Base-by-base conservation (phyloP, 192 early-diverging fungal species). In the Cladochytrium replicatum region DNA sequence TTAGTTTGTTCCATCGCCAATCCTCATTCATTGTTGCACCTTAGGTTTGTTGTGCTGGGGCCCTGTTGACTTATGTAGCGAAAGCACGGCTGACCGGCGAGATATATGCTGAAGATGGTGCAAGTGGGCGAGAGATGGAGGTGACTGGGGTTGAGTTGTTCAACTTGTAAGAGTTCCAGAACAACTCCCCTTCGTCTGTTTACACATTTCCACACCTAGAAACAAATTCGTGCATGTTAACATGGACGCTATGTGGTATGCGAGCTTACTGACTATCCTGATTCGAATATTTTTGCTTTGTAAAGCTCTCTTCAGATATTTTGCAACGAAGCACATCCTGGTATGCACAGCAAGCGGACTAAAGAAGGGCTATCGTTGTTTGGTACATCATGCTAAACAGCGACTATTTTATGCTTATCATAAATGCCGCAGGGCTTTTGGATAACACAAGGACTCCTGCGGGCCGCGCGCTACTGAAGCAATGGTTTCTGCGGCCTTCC, bases 261-360 rank as follows among this genome's bases (percentile, higher is more conserved):
- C 41, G 37, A 2, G 27, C 23, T 28, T 23, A 30, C 38, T 0
- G 26, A 24, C 5, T 22, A 27, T 13, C 34, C 24, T 39, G 23
- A 25, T 13, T 30, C 19, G 23, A 24, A 34, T 15, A 6, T n/a
- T 17, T 3, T 11, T 9, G 29, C 25, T 40, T n/a, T 23, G 37
- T 29, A 8, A 48, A 89, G 84, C n/a, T 89, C 88, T 7, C 58
- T 93, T 3, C 75, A 82, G 40, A 75, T 93, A 9, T 88, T 93
- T 51, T 69, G 81, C 31, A 60, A 76, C 21, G 81, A 84, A 43
- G 57, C 73, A 0, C 89, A 93, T 46, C 88, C 89, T n/a, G 88
- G 79, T 46, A 85, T 87, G 72, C 84, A 86, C 54, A 72, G 60
- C 48, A 72, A 67, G 32, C 66, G 66, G 2, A 76, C 58, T 13